These are phyloP conservation scores for Dujonia santamariae DNA, from an alignment of 1,139 yeast species.

Conservation along the genomic window DNA sequence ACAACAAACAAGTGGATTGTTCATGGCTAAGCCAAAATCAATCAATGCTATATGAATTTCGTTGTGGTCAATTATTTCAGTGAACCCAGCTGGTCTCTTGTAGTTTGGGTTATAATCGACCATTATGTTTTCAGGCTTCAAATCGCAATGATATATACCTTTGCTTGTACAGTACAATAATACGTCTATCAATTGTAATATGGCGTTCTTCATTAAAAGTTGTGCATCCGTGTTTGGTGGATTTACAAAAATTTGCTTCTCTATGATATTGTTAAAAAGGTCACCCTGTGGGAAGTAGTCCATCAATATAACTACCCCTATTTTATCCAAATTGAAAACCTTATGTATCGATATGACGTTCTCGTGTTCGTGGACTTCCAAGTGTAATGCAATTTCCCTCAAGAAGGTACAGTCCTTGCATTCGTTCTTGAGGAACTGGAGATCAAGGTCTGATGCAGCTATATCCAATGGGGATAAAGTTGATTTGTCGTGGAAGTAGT, in stretches of 20 bases:
- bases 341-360: constrained; percentile 73
- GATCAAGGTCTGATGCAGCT: constrained; percentile 29
- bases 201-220: constrained; percentile 62
- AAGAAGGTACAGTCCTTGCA: constrained; percentile 47
- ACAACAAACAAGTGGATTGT: constrained; percentile 54
- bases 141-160: constrained; percentile 81
- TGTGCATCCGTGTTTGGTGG: constrained; percentile 25
- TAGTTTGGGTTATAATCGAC: constrained; percentile 38
- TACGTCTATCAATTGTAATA: constrained; percentile 73
- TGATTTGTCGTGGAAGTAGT: constrained; percentile 23
- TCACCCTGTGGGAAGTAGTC: constrained; percentile 85
- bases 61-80: constrained; percentile 39
- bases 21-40: constrained; percentile 84
- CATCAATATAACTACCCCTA: constrained; percentile 69
- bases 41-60: constrained; percentile 65
- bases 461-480: constrained; percentile 3
- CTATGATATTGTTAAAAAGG: constrained; percentile 76
- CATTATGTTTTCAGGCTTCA: constrained; percentile 87
- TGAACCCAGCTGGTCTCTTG: constrained; percentile 14
- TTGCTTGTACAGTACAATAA: constrained; percentile 64
- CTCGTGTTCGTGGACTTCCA: constrained; percentile 73
- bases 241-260: constrained; percentile 51
- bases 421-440: constrained; percentile 40
- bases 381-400: constrained; percentile 71
- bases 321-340: constrained; percentile 56